Conservation (phyloP, 2,329 filamentous ascomycete species). For the Parafenestella ontariensis region DNA sequence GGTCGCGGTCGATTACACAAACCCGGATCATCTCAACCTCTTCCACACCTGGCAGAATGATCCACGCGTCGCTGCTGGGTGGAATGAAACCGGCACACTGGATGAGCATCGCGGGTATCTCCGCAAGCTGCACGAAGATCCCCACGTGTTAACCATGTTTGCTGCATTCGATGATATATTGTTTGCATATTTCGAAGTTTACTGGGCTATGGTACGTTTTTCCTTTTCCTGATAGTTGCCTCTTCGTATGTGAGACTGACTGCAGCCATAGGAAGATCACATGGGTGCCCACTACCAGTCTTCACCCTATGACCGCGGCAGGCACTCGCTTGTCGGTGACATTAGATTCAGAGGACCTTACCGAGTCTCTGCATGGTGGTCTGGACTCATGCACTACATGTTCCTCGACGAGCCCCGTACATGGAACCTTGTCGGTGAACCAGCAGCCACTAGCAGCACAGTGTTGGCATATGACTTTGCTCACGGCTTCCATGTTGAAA, state of each 20-base stretch:
- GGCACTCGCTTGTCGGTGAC: slow-evolving; percentile 67
- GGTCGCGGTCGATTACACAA: slow-evolving; percentile 72
- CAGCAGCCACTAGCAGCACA: slow-evolving; percentile 72
- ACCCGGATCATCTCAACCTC: slow-evolving; percentile 69
- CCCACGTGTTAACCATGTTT: slow-evolving; percentile 73
- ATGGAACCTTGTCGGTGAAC: slow-evolving; percentile 68
- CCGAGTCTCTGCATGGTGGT: slow-evolving; percentile 66
- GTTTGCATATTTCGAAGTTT: slow-evolving; percentile 82
- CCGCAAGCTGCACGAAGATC: slow-evolving; percentile 70
- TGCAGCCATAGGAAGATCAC: slow-evolving; percentile 60
- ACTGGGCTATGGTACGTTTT: slow-evolving; percentile 70
- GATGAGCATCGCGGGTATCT: slow-evolving; percentile 78
- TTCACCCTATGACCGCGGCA: slow-evolving; percentile 64
- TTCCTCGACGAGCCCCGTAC: slow-evolving; percentile 67
- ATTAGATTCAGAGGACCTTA: slow-evolving; percentile 61
- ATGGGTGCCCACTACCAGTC: slow-evolving; percentile 66
- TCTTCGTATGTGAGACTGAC: slow-evolving; percentile 20
- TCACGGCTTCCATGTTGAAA: slow-evolving; percentile 75
- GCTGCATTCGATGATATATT: slow-evolving; percentile 73
- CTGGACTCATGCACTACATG: slow-evolving; percentile 64
- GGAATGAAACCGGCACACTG: slow-evolving; percentile 79
- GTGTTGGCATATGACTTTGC: slow-evolving; percentile 78
- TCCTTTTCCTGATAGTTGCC: not conserved
- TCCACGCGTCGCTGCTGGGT: slow-evolving; percentile 78
- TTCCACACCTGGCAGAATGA: slow-evolving; percentile 88